Evolutionary conservation across 805 yeast genomes (phyloP).

Genomic region (Metschnikowia corniflorae): DNA sequence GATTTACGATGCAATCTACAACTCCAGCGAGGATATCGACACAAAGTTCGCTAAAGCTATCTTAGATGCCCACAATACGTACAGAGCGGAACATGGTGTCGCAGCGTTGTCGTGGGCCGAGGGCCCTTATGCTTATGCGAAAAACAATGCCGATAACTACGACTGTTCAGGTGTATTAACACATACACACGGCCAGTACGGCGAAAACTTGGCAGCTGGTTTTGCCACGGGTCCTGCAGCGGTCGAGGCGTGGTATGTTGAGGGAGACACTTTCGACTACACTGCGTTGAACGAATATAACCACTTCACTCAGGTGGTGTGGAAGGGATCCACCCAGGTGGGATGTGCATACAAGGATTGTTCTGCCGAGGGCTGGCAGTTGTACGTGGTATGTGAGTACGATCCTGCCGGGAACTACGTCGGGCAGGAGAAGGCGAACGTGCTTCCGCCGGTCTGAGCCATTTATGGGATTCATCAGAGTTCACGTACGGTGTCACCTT

Average conservation of each 20-base stretch:
- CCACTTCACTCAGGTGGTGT: slow-evolving; percentile 32
- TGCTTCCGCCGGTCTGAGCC: slow-evolving; percentile 22
- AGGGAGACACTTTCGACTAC: slow-evolving; percentile 30
- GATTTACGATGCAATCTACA: slow-evolving; percentile 18
- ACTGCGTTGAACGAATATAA: slow-evolving; percentile 24
- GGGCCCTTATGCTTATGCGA: slow-evolving; percentile 32
- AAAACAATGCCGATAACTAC: slow-evolving; percentile 32
- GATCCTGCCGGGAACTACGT: slow-evolving; percentile 35
- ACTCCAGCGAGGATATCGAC: slow-evolving; percentile 24
- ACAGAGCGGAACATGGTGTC: slow-evolving; percentile 31
- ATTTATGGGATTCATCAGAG: no score
- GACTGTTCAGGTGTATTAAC: slow-evolving; percentile 35
- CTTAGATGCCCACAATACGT: slow-evolving; percentile 32
- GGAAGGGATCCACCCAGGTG: slow-evolving; percentile 28
- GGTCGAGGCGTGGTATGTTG: slow-evolving; percentile 39
- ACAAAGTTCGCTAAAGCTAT: slow-evolving; percentile 26
- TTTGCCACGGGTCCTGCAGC: slow-evolving; percentile 29
- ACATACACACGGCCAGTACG: slow-evolving; percentile 39
- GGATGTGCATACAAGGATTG: slow-evolving; percentile 35
- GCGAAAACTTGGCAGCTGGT: slow-evolving; percentile 42
- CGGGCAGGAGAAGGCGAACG: slow-evolving; percentile 27
- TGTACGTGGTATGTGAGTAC: slow-evolving; percentile 32
- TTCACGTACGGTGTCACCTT: no score
- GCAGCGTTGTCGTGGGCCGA: slow-evolving; percentile 29
- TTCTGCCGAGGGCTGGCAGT: slow-evolving; percentile 29